Evolutionary conservation across 2,329 filamentous ascomycete species (phyloP).

Genomic region (Ophiognomonia clavigignenti-juglandacearum): DNA sequence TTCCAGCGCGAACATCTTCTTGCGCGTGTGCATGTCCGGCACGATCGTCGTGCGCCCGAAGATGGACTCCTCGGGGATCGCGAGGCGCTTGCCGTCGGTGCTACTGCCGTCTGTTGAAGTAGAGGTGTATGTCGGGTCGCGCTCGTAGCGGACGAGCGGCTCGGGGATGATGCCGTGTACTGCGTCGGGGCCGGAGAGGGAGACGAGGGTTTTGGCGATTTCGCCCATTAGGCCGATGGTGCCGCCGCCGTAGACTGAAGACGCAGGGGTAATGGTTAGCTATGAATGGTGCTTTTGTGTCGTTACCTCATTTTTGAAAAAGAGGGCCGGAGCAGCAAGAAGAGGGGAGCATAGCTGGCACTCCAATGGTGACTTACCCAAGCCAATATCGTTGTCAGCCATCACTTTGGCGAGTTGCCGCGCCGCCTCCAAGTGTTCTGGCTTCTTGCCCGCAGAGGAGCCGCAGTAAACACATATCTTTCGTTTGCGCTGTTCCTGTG

Average conservation of each 20-base stretch:
- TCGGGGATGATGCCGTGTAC: constrained; percentile 94
- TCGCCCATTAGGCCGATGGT: constrained; percentile 96
- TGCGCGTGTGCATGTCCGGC: constrained; percentile 92
- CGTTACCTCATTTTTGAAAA: too few species aligned
- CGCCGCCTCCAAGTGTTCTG: constrained; percentile 73
- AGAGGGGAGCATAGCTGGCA: constrained; percentile 4
- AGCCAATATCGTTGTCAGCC: constrained; percentile 69
- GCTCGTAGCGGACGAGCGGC: constrained; percentile 76
- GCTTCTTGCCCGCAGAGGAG: constrained; percentile 66
- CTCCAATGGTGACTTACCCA: constrained; percentile 54
- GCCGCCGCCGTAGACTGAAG: constrained; percentile 82
- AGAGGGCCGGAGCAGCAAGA: too few species aligned
- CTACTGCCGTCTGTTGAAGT: constrained; percentile 31
- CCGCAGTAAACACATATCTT: constrained; percentile 96
- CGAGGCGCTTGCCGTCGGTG: constrained; percentile 34
- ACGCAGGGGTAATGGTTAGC: too few species aligned
- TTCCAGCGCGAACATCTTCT: constrained; percentile 87
- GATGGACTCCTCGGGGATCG: constrained; percentile 56
- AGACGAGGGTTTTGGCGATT: constrained; percentile 78
- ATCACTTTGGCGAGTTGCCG: constrained; percentile 68
- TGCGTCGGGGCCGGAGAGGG: constrained; percentile 70
- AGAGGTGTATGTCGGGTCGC: constrained; percentile 50
- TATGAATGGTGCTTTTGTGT: too few species aligned
- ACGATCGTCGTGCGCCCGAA: constrained; percentile 88
- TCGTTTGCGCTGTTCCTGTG: constrained; percentile 36